Percentiles rank a stretch among this genome's conserved stretches.
phyloP scores from a whole-genome alignment of 768 basidiomycete species.

The Pulveroboletus sp. region DNA sequence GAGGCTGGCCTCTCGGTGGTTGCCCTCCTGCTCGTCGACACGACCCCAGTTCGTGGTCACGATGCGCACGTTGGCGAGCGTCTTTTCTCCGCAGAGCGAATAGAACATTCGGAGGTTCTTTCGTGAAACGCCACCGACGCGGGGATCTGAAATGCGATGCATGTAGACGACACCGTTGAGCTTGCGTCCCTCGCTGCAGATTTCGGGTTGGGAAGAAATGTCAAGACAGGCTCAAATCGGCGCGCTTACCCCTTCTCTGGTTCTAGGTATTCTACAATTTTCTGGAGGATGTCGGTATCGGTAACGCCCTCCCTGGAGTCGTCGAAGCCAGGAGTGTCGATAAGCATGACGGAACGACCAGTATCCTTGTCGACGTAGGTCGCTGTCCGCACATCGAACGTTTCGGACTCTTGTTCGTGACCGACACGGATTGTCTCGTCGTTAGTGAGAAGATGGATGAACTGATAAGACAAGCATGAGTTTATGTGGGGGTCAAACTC shows the following conservation, averaged over 20 bases:
- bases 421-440: conserved; percentile 8
- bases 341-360: conserved; percentile 8
- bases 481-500: neutral
- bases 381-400: conserved; percentile 3
- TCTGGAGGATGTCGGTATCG: conserved; percentile 21
- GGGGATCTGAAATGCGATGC: conserved; percentile 44
- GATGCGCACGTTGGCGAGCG: conserved; percentile 43
- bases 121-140: conserved; percentile 40
- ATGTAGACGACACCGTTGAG: conserved; percentile 46
- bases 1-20: conserved; percentile 26
- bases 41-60: conserved; percentile 47
- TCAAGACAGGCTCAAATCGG: neutral
- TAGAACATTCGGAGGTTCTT: conserved; percentile 44
- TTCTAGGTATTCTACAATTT: conserved; percentile 8
- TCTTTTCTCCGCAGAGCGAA: conserved; percentile 42
- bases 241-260: neutral
- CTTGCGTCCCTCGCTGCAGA: conserved; percentile 9
- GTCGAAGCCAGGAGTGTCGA: conserved; percentile 17
- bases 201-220: neutral
- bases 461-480: neutral
- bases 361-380: neutral
- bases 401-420: conserved; percentile 8
- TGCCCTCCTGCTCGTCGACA: conserved; percentile 25
- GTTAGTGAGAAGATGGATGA: conserved; percentile 5
- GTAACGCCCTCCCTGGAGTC: conserved; percentile 12